Base-by-base conservation (phyloP, 768 basidiomycete species). In the Hebeloma cylindrosporum region DNA sequence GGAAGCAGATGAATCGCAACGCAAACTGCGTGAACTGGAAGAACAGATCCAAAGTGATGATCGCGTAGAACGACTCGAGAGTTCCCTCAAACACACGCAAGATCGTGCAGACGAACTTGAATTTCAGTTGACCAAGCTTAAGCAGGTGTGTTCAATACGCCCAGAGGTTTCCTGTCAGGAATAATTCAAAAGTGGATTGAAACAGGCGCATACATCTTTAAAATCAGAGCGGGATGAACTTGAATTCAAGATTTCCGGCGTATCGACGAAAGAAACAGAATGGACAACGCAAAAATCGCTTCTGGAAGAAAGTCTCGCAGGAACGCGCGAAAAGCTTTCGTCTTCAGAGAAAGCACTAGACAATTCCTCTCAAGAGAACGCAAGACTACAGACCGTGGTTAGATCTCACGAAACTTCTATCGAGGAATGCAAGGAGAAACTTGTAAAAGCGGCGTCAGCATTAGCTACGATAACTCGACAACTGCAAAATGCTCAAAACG, bases 21-120 rank as follows among this genome's bases (percentile, higher is more conserved):
- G 80, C 33, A 72, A 77, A 43, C 72, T 83, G 18, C 81, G 79
- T 20, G 87, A 91, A 52, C 64, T 93, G 23, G 81, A 88, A 56
- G 89, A 91, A 49, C 85, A 88, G 52, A 83, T 93, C 16, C 81
- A 91, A 61, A 83, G 78, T 48, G 89, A 93, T 58, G 88, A 92
- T 62, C 82, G 86, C 30, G 81, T 82, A 11, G 89, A 90, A 51
- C 74, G 75, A 31, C 65, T 91, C 18, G 88, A 91, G 59, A 66
- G 68, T 33, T 84, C 84, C 6, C 66, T 93, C 35, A 83, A 83
- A 58, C 82, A 89, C 56, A 83, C 83, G 18, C 87, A 89, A 56
- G 81, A 92, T 56, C 83, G 84, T 43, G 85, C 85, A 4, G 88
- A 88, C 47, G 88, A 90, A 58, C 74, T 92, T 7, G 89, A 91